Base-by-base conservation (phyloP, 1,284 basidiomycete genomes). In the Thelephora terrestris region DNA sequence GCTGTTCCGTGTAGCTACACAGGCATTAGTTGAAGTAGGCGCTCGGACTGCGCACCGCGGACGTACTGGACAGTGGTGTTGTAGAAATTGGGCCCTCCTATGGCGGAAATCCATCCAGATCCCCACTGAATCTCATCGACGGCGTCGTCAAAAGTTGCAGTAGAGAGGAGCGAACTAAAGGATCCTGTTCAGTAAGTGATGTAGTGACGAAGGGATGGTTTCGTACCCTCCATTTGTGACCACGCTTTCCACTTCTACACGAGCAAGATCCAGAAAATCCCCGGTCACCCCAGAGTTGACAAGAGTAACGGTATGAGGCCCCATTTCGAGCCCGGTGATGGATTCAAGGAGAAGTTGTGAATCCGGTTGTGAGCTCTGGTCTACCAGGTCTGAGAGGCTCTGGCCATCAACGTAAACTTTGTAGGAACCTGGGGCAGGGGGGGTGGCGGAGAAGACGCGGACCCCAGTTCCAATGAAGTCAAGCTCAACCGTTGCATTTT, bases 401-500 rank as follows among this genome's bases (percentile, higher is more conserved):
- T 64, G 49, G 12, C 72, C 71, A 54, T 79, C 77, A 6, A 79
- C 62, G 9, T 65, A 51, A 23, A 79, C 52, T 24, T 62, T 62
- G 58, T 71, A 79, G 20, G 61, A 56, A 44, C 78, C 77, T 55
- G 78, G 78, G 48, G 65, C 62, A 20, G 73, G 65, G 50, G 67
- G 58, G 35, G 60, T 64, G 14, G 70, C 71, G 29, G 76, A 77
- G 54, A 69, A 74, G 45, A 79, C 56, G 57, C 70, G 70, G 46
- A 78, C 66, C 4, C 74, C 78, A 50, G 76, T 79, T 18, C 77
- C 76, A 68, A 53, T 57, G 53, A 63, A 62, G 44, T 53, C 54
- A 48, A 62, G 46, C 18, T 55, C 50, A 1, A 58, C 60, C 6
- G 58, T 47, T 2, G 64, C 60, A 24, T 59, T 61, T 32, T 53